Conservation (phyloP, 148 eudicot species). For the Heliosperma pusillum region DNA sequence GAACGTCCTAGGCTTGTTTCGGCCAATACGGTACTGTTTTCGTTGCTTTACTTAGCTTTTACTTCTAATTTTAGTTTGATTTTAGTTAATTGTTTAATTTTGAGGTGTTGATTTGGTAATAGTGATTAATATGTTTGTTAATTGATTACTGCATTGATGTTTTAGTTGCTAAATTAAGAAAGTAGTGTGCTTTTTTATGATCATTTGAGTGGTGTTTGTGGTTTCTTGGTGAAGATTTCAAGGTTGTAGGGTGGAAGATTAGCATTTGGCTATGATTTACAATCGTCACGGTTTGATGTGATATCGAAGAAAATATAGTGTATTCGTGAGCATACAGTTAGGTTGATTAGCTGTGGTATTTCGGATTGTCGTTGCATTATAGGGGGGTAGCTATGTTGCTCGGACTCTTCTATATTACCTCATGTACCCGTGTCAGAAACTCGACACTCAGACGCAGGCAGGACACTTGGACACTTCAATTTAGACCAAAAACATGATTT, state of each 20-base stretch:
- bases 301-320: not conserved
- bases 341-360: conserved; percentile 1
- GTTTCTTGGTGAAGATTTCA: not conserved
- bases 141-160: not conserved
- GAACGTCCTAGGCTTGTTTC: conserved; percentile 53
- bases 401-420: no score
- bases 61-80: not conserved
- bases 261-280: no score
- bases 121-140: not conserved
- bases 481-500: no score
- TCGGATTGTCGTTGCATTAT: not conserved
- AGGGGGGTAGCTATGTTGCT: no score
- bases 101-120: not conserved
- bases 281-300: not conserved
- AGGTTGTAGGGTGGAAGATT: not conserved
- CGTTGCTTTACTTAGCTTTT: conserved; percentile 4
- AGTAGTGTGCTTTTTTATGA: not conserved
- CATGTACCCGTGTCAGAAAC: no score
- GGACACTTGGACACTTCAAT: no score
- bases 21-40: conserved; percentile 41
- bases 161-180: no score
- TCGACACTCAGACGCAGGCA: no score
- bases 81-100: not conserved
- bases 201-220: not conserved
- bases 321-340: not conserved